A percentile compares a stretch with the other conserved stretches of the same genome.
Evolutionary conservation across 2,329 filamentous ascomycete species (phyloP).

Genomic region (Fusarium sp.): DNA sequence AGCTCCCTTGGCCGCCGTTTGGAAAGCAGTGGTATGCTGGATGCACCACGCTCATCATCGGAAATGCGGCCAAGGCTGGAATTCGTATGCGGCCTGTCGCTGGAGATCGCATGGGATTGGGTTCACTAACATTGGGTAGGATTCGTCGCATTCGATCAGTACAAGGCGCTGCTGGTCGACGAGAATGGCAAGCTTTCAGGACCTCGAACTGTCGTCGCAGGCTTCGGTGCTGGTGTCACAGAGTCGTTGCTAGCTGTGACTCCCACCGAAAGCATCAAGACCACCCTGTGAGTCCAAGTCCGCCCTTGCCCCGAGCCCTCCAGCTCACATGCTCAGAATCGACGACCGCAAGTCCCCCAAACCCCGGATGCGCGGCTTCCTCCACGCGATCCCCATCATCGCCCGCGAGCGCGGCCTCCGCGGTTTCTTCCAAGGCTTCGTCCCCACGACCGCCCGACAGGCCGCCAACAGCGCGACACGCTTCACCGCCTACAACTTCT

Average conservation of each 20-base stretch:
- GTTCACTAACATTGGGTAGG: constrained; percentile 40
- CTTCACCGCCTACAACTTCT: constrained; percentile 88
- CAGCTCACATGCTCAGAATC: constrained; percentile 65
- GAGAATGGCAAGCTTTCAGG: constrained; percentile 88
- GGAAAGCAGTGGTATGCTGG: constrained; percentile 96
- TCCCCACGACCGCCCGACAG: constrained; percentile 93
- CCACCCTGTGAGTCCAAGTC: constrained; percentile 71
- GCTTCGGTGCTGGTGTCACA: constrained; percentile 93
- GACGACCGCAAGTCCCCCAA: constrained; percentile 90
- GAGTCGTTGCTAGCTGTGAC: constrained; percentile 94
- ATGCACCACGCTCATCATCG: constrained; percentile 95
- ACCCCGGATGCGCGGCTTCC: constrained; percentile 88
- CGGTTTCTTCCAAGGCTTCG: constrained; percentile 97
- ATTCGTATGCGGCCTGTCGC: constrained; percentile 70
- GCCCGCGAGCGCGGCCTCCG: constrained; percentile 85
- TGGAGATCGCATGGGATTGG: background rate
- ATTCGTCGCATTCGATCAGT: constrained; percentile 96
- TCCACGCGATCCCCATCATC: constrained; percentile 89
- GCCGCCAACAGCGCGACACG: constrained; percentile 92
- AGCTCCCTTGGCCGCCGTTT: constrained; percentile 94
- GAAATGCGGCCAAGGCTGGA: constrained; percentile 95
- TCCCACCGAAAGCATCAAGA: constrained; percentile 98
- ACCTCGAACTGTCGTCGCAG: constrained; percentile 88
- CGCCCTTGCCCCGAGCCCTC: too few species aligned
- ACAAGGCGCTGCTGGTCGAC: constrained; percentile 84